phyloP scores from a whole-genome alignment of 108 stramenopile species.

The Cyclostephanos tholiformis region DNA sequence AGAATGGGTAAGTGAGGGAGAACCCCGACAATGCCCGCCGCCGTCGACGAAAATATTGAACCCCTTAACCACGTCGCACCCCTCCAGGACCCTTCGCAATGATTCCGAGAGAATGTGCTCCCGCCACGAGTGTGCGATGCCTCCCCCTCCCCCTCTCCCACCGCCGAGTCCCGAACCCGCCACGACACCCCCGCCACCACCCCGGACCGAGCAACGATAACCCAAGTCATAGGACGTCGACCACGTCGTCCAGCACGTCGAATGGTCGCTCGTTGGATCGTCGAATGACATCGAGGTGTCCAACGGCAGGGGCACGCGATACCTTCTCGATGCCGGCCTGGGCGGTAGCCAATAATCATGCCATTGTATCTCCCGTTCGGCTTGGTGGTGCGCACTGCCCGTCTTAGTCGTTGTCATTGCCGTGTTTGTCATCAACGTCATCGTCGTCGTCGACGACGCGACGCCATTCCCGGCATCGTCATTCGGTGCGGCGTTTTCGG shows the following conservation, averaged over 20 bases:
- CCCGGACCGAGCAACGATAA: conserved; percentile 8
- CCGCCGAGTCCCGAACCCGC: background rate
- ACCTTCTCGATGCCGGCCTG: conserved; percentile 41
- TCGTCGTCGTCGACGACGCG: too few relatives aligned
- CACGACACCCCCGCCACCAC: background rate
- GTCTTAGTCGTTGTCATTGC: conserved; percentile 2
- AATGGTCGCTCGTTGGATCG: background rate
- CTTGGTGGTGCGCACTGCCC: background rate
- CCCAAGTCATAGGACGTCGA: conserved; percentile 38
- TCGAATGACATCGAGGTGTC: conserved; percentile 36
- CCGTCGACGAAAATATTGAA: conserved; percentile 61
- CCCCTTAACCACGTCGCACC: conserved; percentile 70
- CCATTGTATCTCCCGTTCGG: conserved; percentile 54
- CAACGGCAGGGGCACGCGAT: conserved; percentile 55
- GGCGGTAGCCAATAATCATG: conserved; percentile 78
- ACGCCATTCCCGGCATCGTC: background rate
- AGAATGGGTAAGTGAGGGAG: background rate
- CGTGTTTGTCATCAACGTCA: too few relatives aligned
- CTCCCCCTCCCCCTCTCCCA: background rate
- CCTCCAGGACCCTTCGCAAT: conserved; percentile 68
- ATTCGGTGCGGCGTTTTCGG: background rate
- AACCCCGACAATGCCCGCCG: conserved; percentile 23
- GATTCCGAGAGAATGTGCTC: conserved; percentile 57
- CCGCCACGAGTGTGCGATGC: conserved; percentile 37
- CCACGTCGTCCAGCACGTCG: background rate